Percentiles rank a stretch among this genome's conserved stretches.
These are phyloP conservation scores for Cryptococcus maquisensis DNA, from an alignment of 1,284 basidiomycete species.

Conservation along the genomic window DNA sequence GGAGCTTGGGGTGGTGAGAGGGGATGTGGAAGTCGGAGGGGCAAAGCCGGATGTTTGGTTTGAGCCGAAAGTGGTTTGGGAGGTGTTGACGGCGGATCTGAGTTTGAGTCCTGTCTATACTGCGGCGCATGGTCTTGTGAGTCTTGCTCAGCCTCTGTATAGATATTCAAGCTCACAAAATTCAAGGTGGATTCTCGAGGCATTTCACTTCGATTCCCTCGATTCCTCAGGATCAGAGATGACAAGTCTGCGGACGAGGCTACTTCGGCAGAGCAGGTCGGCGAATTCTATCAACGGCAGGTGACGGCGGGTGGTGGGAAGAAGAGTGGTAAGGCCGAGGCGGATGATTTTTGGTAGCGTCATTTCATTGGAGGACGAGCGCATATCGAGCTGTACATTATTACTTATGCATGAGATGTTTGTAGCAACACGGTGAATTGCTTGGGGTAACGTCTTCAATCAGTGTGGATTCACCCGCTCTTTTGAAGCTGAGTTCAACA, in stretches of 20 bases:
- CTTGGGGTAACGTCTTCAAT: too few relatives aligned
- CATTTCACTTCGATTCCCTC: slow-evolving; percentile 91
- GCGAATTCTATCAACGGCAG: slow-evolving; percentile 92
- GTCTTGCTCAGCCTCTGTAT: slow-evolving; percentile 37
- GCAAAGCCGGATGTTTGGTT: slow-evolving; percentile 95
- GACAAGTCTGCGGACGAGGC: slow-evolving; percentile 90
- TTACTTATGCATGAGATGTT: too few relatives aligned
- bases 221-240: slow-evolving; percentile 86
- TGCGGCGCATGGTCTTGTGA: slow-evolving; percentile 88
- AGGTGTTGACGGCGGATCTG: slow-evolving; percentile 94
- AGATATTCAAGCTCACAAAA: background rate
- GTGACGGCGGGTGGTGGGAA: slow-evolving; percentile 69
- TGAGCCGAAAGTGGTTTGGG: slow-evolving; percentile 93
- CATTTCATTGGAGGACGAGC: too few relatives aligned
- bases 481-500: too few relatives aligned
- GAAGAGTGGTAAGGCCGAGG: slow-evolving; percentile 57
- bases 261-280: slow-evolving; percentile 86
- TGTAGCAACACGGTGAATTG: too few relatives aligned
- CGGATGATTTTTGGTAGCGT: slow-evolving; percentile 71
- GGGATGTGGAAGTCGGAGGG: slow-evolving; percentile 76
- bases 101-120: slow-evolving; percentile 96
- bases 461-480: too few relatives aligned
- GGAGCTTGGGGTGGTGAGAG: slow-evolving; percentile 61
- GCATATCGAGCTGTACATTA: too few relatives aligned
- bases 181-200: slow-evolving; percentile 75